Evolutionary conservation across 164 flowering plant species (phyloP).

Genomic region (Saururus chinensis): DNA sequence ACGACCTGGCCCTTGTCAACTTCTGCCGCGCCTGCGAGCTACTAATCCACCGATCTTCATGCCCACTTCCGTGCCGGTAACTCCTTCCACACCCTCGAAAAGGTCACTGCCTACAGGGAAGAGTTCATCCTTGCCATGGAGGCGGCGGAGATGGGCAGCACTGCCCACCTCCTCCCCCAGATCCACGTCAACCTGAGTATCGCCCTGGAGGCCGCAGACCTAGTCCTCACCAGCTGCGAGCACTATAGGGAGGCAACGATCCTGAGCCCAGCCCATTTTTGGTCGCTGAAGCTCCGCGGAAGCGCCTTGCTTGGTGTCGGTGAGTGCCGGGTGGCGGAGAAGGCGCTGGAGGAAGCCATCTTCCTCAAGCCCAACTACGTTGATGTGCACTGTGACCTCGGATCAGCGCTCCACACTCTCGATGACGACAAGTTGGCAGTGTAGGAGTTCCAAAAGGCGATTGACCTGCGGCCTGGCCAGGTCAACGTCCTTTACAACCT

Average conservation of each 20-base stretch:
- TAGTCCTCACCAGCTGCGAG: slow-evolving; percentile 92
- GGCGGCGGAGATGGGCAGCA: slow-evolving; percentile 87
- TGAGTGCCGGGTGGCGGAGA: slow-evolving; percentile 91
- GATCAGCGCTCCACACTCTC: slow-evolving; percentile 89
- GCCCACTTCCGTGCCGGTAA: slow-evolving; percentile 91
- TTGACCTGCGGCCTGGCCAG: too few species aligned
- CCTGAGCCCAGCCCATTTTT: slow-evolving; percentile 84
- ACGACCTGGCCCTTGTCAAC: slow-evolving; percentile 71
- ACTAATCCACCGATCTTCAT: slow-evolving; percentile 80
- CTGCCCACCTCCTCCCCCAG: too few species aligned
- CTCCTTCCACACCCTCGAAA: slow-evolving; percentile 59
- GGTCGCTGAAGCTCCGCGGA: slow-evolving; percentile 94
- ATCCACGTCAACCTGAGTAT: slow-evolving; percentile 95
- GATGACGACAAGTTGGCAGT: slow-evolving; percentile 87
- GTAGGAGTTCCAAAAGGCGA: too few species aligned
- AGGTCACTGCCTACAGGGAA: slow-evolving; percentile 55
- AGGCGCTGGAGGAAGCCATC: slow-evolving; percentile 94
- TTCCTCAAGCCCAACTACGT: slow-evolving; percentile 86
- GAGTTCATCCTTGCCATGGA: slow-evolving; percentile 76
- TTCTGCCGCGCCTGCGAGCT: slow-evolving; percentile 89
- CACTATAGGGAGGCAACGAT: slow-evolving; percentile 98
- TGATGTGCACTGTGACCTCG: slow-evolving; percentile 97
- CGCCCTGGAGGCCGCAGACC: slow-evolving; percentile 89
- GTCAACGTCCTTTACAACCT: too few species aligned
- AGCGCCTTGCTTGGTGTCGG: slow-evolving; percentile 98